These are phyloP conservation scores for Colletotrichum lini DNA, from an alignment of 2,329 filamentous ascomycete genomes.

Conservation along the genomic window DNA sequence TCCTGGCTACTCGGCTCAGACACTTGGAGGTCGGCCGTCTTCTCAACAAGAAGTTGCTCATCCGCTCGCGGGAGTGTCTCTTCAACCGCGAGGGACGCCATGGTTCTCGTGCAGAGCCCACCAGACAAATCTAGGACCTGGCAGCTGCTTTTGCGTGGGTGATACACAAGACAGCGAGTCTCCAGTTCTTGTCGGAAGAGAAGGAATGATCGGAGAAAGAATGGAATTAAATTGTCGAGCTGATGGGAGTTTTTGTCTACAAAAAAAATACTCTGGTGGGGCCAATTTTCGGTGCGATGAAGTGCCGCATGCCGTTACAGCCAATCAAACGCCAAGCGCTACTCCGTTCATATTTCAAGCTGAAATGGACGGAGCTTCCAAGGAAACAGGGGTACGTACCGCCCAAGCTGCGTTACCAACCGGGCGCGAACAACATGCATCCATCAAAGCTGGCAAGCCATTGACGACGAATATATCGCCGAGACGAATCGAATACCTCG, in stretches of 20 bases:
- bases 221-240: background rate
- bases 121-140: conserved; percentile 1
- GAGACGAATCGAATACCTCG: background rate
- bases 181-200: conserved; percentile 22
- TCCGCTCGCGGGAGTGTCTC: conserved; percentile 25
- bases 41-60: conserved; percentile 45
- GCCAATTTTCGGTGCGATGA: conserved; percentile 25
- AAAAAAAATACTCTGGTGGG: conserved; percentile 22
- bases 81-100: conserved; percentile 29
- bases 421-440: background rate
- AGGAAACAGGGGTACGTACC: conserved; percentile 1
- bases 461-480: conserved; percentile 9
- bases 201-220: background rate
- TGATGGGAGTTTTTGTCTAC: conserved; percentile 31
- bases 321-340: conserved; percentile 5
- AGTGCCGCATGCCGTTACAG: conserved; percentile 21
- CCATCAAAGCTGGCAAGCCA: background rate
- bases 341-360: background rate
- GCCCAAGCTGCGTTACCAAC: background rate
- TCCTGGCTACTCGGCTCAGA: conserved; percentile 30
- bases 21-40: conserved; percentile 46
- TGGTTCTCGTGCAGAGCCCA: conserved; percentile 8
- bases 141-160: conserved; percentile 8
- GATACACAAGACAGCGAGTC: conserved; percentile 16
- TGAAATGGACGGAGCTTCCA: conserved; percentile 7